Percentiles rank a stretch among this genome's conserved stretches.
Conservation (phyloP, 2,329 filamentous ascomycete genomes). For the Neonectria ditissima region DNA sequence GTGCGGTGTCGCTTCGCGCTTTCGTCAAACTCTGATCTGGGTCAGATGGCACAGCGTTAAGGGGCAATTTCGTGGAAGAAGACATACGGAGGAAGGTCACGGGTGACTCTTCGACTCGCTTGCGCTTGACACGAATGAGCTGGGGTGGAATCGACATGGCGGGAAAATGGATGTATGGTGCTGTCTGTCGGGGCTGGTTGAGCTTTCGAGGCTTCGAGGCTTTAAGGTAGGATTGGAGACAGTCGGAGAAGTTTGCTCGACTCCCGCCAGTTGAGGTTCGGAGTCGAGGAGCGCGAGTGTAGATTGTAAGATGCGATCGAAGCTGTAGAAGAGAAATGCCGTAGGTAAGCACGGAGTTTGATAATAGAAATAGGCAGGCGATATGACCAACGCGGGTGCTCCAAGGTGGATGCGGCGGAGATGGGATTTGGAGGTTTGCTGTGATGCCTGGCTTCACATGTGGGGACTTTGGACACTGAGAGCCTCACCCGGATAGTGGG, state of each 20-base stretch:
- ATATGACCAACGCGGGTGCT: not conserved
- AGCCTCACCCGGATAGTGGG: conserved; percentile 25
- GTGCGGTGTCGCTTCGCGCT: conserved; percentile 65
- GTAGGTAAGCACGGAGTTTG: not conserved
- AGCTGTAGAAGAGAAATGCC: not conserved
- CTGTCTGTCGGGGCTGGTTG: not conserved
- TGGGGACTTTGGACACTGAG: conserved; percentile 12
- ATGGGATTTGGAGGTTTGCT: conserved; percentile 13
- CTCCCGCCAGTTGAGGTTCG: not conserved
- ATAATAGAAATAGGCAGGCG: not conserved
- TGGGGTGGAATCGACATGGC: conserved; percentile 69
- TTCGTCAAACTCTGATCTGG: conserved; percentile 61
- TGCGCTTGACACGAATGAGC: conserved; percentile 71
- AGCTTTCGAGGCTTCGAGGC: conserved; percentile 2
- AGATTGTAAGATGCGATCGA: not conserved
- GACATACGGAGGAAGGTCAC: conserved; percentile 67
- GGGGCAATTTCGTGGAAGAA: conserved; percentile 15
- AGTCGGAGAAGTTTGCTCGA: conserved; percentile 1
- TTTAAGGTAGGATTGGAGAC: not conserved
- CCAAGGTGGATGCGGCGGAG: conserved; percentile 4
- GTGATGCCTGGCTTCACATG: conserved; percentile 13
- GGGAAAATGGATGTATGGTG: not conserved
- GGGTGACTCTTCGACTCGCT: conserved; percentile 65
- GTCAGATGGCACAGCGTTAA: conserved; percentile 31
- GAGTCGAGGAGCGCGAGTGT: not conserved